Base-by-base conservation (phyloP, 2,329 filamentous ascomycete species). In the Exserohilum turcica region DNA sequence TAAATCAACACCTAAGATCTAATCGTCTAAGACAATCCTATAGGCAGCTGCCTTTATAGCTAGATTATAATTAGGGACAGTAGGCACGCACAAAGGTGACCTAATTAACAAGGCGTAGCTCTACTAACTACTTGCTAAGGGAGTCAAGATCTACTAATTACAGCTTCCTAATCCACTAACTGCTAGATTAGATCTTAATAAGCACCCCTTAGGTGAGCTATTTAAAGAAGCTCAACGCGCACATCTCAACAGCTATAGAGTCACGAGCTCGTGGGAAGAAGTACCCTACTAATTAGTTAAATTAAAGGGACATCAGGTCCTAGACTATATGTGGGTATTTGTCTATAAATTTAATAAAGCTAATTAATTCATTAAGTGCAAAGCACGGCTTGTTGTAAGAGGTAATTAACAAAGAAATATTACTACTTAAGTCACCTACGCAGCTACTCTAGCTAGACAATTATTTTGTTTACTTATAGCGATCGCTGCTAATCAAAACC, bases 381-480 rank as follows among this genome's bases (percentile, higher is more conserved):
- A 64, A 32, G 57, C 56, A 27, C 18, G 51, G 18, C 19, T 64
- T 1, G 49, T 48, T 24, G 59, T 62, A 9, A 16, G 59, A 39
- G 61, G 56, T 1, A 44, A 64, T 37, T 21, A 58, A 12, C 42
- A 64, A 40, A 9, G 50, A 55, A 27, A 60, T 16, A 52, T 32
- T 28, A 28, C 31, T 13, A 18, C 21, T 19, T 18, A 45, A 36
- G 32, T 36, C n/a, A 45, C 43, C n/a, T 45, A 49, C 29, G 29
- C 37, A 16, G 19, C 46, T 16, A 48, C 37, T 13, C 29, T 42
- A 9, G 39, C 32, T 24, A 39, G 28, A 4, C 4, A 18, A 29
- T 40, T 6, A 2, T 64, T 67, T 32, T 18, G 53, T n/a, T 35
- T 49, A 6, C 28, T 67, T 10, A 65, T 61, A 15, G 60, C 58